Evolutionary conservation across 441 rosid species (phyloP), one percentile per base, ranked within the genome.

Genomic region (Croton laevigatus): DNA sequence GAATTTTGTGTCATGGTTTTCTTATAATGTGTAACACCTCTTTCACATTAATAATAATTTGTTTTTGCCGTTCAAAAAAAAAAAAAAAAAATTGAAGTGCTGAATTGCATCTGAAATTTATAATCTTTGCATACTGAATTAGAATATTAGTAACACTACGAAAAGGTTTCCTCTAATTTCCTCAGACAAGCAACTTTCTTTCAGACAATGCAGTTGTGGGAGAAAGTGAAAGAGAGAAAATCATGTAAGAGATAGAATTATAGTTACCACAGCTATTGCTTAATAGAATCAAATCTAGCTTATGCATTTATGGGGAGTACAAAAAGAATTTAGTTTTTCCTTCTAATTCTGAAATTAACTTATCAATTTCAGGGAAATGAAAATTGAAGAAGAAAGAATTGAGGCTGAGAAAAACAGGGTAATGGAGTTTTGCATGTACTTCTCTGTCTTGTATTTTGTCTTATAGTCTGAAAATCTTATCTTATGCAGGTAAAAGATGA

Each of bases 341-440:
- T 7, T 52, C 9, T 52, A 32, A 27, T 20, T 6, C 23, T 42
- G 17, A n/a, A 49, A 27, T 5, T 51, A 27, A 58, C 44, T 38
- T 68, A 42, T 55, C 37, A 48, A 27, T 20, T 61, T 62, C 65
- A 91, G 97, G 87, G 97, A 94, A 83, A 83, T 91, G 92, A 82
- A 75, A 76, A 71, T 91, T 72, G 94, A 91, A 83, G 87, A 88
- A 11, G 95, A 90, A 76, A 78, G 97, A 74, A 94, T 91, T 42
- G 94, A 87, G 80, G 97, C 97, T 60, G 98, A 94, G 77, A 94
- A 91, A 80, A 76, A 73, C 75, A 78, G 97, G 92, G 98, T 94
- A 91, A 82, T 63, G 75, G 36, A n/a, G 46, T 46, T 8, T 27
- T 40, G 19, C 58, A 44, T 71, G n/a, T 72, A 58, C 59, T 67